These are phyloP conservation scores for Orbilia ellipsospora DNA, from an alignment of 2,329 filamentous ascomycete species.

Conservation along the genomic window DNA sequence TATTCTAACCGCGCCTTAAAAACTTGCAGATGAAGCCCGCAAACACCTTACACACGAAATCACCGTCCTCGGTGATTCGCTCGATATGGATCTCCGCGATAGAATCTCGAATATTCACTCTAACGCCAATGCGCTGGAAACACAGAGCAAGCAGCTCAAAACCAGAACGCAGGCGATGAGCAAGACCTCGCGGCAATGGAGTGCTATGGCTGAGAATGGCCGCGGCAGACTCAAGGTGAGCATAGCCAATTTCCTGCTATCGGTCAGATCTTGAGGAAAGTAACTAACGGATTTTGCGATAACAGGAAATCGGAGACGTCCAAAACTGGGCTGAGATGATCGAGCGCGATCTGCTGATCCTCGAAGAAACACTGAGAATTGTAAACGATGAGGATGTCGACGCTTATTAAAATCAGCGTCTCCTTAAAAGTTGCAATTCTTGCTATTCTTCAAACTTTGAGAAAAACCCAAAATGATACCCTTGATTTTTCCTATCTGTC, in stretches of 20 bases:
- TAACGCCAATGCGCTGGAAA: conserved; percentile 73
- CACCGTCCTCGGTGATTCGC: conserved; percentile 72
- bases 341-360: conserved; percentile 73
- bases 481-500: conserved; percentile 9
- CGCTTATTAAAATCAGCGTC: conserved; percentile 30
- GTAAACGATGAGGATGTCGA: conserved; percentile 63
- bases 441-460: background rate
- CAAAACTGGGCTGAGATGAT: conserved; percentile 90
- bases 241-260: background rate
- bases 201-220: conserved; percentile 72
- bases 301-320: conserved; percentile 75
- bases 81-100: conserved; percentile 75
- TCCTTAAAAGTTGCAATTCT: conserved; percentile 4
- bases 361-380: conserved; percentile 73
- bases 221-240: conserved; percentile 73
- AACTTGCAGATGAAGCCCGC: conserved; percentile 65
- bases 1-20: conserved; percentile 27
- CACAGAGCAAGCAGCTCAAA: conserved; percentile 74
- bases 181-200: conserved; percentile 74
- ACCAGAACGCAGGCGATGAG: conserved; percentile 71
- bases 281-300: conserved; percentile 10
- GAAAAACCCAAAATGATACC: conserved; percentile 30
- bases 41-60: conserved; percentile 67
- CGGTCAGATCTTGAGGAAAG: no score
- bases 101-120: conserved; percentile 76